Evolutionary conservation across 116 monocot genomes (phyloP), one percentile per base, ranked within the genome.

Genomic region (Posidonia oceanica): DNA sequence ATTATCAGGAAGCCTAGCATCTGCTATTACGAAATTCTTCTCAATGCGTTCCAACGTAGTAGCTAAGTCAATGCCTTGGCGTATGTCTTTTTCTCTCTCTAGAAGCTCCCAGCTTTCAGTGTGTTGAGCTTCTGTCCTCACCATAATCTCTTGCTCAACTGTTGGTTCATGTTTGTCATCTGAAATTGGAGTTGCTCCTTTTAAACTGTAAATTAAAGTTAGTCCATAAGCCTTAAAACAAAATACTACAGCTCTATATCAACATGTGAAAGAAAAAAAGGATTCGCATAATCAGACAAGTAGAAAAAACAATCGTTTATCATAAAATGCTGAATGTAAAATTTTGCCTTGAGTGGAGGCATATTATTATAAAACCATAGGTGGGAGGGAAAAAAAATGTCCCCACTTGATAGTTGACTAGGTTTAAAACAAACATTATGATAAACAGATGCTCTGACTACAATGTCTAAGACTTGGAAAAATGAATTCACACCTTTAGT

Each of bases 31-130:
- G 78, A 92, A 92, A 64, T 92, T 92, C 78, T 92, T 92, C 70
- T 92, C 92, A 41, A 92, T 92, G n/a, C 92, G 92, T 64, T 92
- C 92, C 75, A 92, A 69, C 23, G 88, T 92, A 59, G 92, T 92
- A 62, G 92, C 92, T 68, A 92, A 75, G 76, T 92, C 92, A 70
- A 92, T 86, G 71, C 79, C 92, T 86, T 92, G 92, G 52, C 92
- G 79, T 74, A 92, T 86, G 63, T 92, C 85, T 75, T 74, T 88
- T 65, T 88, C 88, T 80, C 88, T 85, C 36, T 88, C 88, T 0
- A 67, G 68, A 74, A 59, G 83, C 71, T 92, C 88, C 84, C 88
- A 92, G 69, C 88, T 92, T 64, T 88, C 83, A 44, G 82, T 82
- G 17, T 75, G 73, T 63, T 76, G 69, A 51, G 78, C 70, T 22